A percentile compares a stretch with the other conserved stretches of the same genome.
phyloP scores from a whole-genome alignment of 305 asterid genomes.

The Rubia occidens region DNA sequence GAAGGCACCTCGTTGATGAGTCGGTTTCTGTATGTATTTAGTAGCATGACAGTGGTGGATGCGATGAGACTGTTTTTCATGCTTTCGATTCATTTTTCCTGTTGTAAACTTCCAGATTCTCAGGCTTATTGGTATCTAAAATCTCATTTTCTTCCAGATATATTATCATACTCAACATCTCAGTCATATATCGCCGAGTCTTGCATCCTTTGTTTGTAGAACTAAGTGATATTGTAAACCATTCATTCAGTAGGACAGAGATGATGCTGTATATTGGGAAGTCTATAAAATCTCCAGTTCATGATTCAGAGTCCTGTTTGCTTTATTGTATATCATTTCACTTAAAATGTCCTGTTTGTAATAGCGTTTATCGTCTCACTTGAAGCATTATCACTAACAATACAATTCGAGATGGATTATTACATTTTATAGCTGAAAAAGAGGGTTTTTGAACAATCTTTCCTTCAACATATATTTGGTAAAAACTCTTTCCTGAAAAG shows the following conservation, averaged over 20 bases:
- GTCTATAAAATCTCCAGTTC: background rate
- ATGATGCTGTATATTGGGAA: background rate
- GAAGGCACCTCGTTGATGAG: slow-evolving; percentile 43
- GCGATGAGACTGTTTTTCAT: background rate
- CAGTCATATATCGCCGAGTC: background rate
- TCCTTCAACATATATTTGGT: too few species aligned
- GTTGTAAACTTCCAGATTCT: background rate
- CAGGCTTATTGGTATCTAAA: background rate
- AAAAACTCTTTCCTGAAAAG: too few species aligned
- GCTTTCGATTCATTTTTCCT: background rate
- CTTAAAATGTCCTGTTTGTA: too few species aligned
- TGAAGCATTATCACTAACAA: too few species aligned
- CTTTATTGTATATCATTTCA: too few species aligned
- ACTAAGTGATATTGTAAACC: background rate
- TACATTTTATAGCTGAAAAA: too few species aligned
- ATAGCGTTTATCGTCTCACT: too few species aligned
- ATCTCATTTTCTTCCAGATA: background rate
- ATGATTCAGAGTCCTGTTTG: background rate
- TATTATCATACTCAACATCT: background rate
- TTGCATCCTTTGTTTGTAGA: background rate
- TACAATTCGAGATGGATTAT: too few species aligned
- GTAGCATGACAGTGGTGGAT: background rate
- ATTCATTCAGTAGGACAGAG: background rate
- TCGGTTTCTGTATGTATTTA: background rate
- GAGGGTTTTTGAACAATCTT: too few species aligned